phyloP scores from a whole-genome alignment of 495 filamentous ascomycete species.

The Aspergillus leporis region DNA sequence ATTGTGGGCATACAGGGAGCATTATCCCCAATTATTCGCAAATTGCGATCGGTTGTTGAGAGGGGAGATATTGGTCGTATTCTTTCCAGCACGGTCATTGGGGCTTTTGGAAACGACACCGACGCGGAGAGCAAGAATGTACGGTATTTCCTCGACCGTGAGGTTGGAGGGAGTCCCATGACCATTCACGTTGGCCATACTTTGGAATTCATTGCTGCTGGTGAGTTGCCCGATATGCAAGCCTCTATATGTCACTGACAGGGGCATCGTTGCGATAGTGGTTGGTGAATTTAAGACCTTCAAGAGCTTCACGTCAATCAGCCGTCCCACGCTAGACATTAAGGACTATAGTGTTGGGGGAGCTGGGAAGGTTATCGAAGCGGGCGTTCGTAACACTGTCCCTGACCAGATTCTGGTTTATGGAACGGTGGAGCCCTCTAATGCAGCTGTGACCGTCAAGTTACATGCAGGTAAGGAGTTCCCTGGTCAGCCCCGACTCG shows the following conservation, averaged over 20 bases:
- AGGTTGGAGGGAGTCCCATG: constrained; percentile 12
- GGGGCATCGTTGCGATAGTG: background rate
- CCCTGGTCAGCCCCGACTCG: constrained; percentile 8
- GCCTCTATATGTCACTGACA: background rate
- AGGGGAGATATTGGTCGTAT: constrained; percentile 5
- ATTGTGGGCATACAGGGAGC: constrained; percentile 10
- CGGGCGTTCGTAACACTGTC: background rate
- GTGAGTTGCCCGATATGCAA: background rate
- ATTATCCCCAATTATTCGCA: constrained; percentile 9
- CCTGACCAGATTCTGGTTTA: constrained; percentile 4
- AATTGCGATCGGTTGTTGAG: constrained; percentile 4
- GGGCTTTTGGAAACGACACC: constrained; percentile 1
- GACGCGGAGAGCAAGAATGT: constrained; percentile 6
- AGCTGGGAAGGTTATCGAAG: background rate
- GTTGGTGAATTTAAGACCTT: constrained; percentile 4
- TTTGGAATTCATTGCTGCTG: constrained; percentile 3
- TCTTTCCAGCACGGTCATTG: constrained; percentile 4
- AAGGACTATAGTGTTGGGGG: background rate
- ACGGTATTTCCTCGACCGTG: constrained; percentile 9
- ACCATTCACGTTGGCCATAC: constrained; percentile 11
- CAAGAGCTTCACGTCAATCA: background rate
- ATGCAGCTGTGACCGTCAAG: constrained; percentile 1
- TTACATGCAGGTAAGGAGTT: constrained; percentile 9
- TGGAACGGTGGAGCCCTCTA: constrained; percentile 2
- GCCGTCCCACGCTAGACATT: constrained; percentile 3